Conservation (phyloP, 768 basidiomycete genomes). For the Fistulinella prunicolor region DNA sequence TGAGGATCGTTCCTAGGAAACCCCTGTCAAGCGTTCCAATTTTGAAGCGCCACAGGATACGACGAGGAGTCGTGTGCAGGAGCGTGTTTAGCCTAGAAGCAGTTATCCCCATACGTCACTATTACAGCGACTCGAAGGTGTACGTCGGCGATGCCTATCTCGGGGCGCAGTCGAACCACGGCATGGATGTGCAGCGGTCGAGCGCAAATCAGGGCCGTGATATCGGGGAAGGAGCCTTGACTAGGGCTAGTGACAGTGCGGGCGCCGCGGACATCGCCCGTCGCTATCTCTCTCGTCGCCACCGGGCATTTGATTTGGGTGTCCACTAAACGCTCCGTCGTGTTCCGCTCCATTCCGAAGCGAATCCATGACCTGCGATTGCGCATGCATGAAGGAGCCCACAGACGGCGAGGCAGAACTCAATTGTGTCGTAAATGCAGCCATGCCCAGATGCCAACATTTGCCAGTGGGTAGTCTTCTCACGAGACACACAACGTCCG, state of each 20-base stretch:
- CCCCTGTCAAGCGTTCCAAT: background rate
- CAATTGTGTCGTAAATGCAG: conserved; percentile 7
- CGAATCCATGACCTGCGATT: conserved; percentile 9
- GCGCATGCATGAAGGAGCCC: background rate
- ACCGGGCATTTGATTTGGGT: no score
- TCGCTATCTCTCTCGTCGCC: no score
- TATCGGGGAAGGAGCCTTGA: conserved; percentile 4
- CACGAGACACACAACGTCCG: conserved; percentile 2
- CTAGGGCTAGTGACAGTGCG: background rate
- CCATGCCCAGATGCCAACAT: background rate
- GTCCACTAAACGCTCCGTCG: no score
- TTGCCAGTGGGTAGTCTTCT: conserved; percentile 7
- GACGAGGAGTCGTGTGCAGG: no score
- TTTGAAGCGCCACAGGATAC: background rate
- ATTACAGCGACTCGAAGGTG: no score
- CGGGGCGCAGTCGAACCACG: no score
- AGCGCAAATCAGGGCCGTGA: conserved; percentile 19
- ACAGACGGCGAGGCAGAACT: conserved; percentile 4
- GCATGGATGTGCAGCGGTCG: background rate
- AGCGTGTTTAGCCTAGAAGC: no score
- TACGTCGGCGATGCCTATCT: no score
- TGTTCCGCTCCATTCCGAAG: no score
- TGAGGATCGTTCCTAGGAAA: conserved; percentile 5
- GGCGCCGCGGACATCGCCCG: conserved; percentile 22
- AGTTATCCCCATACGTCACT: no score